Evolutionary conservation across 2,329 filamentous ascomycete genomes (phyloP).

Genomic region (Berkeleyomyces basicola): DNA sequence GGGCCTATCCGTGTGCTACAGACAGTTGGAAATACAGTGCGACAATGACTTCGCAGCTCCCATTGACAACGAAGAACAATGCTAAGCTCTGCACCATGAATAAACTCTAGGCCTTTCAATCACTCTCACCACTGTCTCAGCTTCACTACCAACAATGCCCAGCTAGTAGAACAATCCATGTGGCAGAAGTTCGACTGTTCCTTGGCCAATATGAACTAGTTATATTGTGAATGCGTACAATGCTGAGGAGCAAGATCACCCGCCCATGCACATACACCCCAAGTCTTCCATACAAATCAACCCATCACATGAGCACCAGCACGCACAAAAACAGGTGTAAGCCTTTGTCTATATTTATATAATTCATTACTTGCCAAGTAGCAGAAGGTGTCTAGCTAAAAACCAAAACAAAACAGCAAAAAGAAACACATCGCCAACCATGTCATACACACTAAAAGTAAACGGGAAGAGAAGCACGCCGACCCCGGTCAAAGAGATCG

Average conservation of each 20-base stretch:
- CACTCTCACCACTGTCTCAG: neutral
- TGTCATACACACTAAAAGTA: neutral
- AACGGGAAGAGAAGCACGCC: neutral
- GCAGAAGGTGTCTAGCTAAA: slow-evolving; percentile 9
- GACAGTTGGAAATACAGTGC: neutral
- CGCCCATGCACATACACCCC: neutral
- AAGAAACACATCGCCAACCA: neutral
- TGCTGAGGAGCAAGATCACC: too few relatives aligned
- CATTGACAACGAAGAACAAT: neutral
- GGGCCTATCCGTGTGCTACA: neutral
- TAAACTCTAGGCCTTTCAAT: neutral
- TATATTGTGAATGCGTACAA: neutral
- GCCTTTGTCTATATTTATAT: slow-evolving; percentile 2
- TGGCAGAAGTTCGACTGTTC: neutral
- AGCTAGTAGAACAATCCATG: neutral
- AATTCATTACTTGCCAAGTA: slow-evolving; percentile 11
- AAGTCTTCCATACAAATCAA: neutral
- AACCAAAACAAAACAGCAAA: slow-evolving; percentile 1
- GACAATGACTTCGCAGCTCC: neutral
- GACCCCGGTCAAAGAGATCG: neutral
- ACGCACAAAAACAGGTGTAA: neutral
- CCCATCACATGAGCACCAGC: neutral
- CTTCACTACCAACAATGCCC: neutral
- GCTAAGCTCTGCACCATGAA: neutral
- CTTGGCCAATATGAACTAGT: neutral